Evolutionary conservation across 495 filamentous ascomycete genomes (phyloP).

Genomic region (Parathielavia appendiculata): DNA sequence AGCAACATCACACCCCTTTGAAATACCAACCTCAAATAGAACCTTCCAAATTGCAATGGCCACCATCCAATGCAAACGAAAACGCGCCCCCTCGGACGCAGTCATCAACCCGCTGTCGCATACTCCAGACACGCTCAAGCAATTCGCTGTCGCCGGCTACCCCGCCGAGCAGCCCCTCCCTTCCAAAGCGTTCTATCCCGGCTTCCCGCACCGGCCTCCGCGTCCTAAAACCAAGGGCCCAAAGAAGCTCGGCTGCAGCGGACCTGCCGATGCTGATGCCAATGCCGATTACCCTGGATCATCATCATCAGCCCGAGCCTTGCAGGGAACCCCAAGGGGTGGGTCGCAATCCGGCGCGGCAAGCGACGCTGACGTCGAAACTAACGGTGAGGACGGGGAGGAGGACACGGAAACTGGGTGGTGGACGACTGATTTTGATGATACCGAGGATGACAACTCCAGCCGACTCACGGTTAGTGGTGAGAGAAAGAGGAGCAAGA

Average conservation of each 20-base stretch:
- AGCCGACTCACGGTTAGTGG: background rate
- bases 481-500: background rate
- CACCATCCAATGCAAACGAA: constrained; percentile 21
- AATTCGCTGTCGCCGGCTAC: constrained; percentile 39
- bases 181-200: constrained; percentile 27
- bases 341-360: background rate
- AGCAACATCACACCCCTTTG: background rate
- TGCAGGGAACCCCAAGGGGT: background rate
- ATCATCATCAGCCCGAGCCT: background rate
- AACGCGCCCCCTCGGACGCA: constrained; percentile 29
- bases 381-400: background rate
- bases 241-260: background rate
- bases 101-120: constrained; percentile 46
- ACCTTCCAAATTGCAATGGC: background rate
- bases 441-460: constrained; percentile 1
- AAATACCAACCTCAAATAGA: background rate
- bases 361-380: background rate
- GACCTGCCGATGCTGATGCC: constrained; percentile 1
- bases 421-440: constrained; percentile 1
- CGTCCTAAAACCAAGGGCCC: background rate
- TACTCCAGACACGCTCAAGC: constrained; percentile 36
- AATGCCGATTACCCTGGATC: constrained; percentile 3
- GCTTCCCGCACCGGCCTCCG: constrained; percentile 42
- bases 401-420: background rate
- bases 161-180: constrained; percentile 33